Conservation (phyloP, 495 filamentous ascomycete genomes). For the Podospora bellae-mahoneyi region DNA sequence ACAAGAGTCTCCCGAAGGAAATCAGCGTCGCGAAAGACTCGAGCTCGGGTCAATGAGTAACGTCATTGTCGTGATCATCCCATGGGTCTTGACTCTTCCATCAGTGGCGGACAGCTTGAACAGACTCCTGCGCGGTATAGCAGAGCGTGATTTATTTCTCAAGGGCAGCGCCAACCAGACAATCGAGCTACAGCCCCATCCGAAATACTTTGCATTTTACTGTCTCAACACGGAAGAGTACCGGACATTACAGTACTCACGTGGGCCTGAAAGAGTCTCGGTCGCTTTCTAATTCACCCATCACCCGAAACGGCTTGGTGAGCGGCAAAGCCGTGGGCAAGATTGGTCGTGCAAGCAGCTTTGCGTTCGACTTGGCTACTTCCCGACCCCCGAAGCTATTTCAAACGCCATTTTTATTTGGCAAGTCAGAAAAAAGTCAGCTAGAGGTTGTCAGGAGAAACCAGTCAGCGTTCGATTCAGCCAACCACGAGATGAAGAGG, state of each 20-base stretch:
- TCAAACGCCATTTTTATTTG: neutral
- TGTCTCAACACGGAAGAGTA: neutral
- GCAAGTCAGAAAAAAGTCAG: neutral
- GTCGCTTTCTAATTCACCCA: neutral
- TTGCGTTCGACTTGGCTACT: neutral
- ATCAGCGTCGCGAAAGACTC: neutral
- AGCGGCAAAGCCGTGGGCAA: neutral
- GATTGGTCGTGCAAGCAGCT: neutral
- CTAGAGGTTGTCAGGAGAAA: neutral
- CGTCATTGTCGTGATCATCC: neutral
- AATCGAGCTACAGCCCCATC: neutral
- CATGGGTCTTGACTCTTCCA: neutral
- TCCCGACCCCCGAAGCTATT: neutral
- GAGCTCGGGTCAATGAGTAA: neutral
- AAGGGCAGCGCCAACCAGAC: neutral
- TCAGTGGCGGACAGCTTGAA: neutral
- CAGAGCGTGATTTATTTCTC: no score
- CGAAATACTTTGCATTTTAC: neutral
- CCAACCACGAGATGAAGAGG: neutral
- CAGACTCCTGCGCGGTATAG: no score
- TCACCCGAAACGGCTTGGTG: neutral
- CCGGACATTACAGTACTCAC: neutral
- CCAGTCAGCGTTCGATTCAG: neutral
- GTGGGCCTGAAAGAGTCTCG: neutral
- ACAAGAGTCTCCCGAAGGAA: no score